Conservation (phyloP, 2,329 filamentous ascomycete species). For the Rhinocladiella mackenziei region DNA sequence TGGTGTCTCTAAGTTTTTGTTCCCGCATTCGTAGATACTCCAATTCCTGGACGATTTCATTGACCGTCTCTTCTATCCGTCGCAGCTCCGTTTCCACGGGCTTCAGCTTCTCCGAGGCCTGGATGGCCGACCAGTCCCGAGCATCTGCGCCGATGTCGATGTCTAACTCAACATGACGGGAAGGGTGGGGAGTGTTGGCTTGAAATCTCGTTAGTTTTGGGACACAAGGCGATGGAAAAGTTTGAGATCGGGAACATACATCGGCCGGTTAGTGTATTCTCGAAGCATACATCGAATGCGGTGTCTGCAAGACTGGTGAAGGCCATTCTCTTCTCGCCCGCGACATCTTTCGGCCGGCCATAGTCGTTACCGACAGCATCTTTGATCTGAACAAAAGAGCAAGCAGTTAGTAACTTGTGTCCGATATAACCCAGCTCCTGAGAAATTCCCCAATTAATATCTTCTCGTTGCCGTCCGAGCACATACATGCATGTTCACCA, state of each 20-base stretch:
- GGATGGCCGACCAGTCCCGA: slow-evolving; percentile 96
- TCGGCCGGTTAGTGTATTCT: slow-evolving; percentile 67
- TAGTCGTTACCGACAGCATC: slow-evolving; percentile 97
- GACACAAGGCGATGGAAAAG: background rate
- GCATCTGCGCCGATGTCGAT: slow-evolving; percentile 95
- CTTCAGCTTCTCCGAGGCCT: slow-evolving; percentile 95
- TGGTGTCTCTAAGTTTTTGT: slow-evolving; percentile 95
- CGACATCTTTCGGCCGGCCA: slow-evolving; percentile 82
- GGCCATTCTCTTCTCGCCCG: slow-evolving; percentile 84
- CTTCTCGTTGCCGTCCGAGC: background rate
- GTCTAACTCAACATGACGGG: slow-evolving; percentile 81
- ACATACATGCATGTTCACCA: slow-evolving; percentile 87
- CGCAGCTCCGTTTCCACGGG: slow-evolving; percentile 92
- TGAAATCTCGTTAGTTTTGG: slow-evolving; percentile 6
- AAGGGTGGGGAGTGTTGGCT: slow-evolving; percentile 43
- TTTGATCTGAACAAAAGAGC: slow-evolving; percentile 64
- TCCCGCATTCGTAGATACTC: slow-evolving; percentile 86
- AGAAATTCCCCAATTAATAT: background rate
- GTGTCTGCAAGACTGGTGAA: slow-evolving; percentile 91
- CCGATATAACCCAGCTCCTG: background rate
- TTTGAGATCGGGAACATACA: slow-evolving; percentile 50
- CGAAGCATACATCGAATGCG: slow-evolving; percentile 94
- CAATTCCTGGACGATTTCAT: slow-evolving; percentile 89
- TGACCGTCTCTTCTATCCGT: slow-evolving; percentile 84
- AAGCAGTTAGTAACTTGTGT: background rate